Conservation (phyloP, 768 basidiomycete species). For the Rhodocollybia butyracea region DNA sequence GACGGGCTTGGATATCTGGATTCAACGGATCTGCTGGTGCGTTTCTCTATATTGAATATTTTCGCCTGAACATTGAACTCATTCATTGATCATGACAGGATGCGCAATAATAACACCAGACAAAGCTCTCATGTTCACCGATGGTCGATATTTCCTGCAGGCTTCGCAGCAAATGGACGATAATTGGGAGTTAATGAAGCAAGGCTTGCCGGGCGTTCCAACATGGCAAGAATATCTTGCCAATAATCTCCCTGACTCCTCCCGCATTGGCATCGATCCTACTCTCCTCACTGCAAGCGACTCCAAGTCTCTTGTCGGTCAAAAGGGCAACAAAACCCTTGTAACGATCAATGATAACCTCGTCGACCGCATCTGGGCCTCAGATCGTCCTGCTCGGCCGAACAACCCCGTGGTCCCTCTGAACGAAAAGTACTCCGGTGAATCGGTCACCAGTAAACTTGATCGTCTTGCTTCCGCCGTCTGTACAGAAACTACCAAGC, state of each 20-base stretch:
- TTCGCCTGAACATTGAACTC: neutral
- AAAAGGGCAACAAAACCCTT: slow-evolving; percentile 58
- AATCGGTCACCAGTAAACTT: slow-evolving; percentile 67
- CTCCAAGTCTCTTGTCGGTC: slow-evolving; percentile 75
- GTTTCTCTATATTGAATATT: slow-evolving; percentile 12
- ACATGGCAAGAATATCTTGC: slow-evolving; percentile 86
- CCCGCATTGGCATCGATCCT: slow-evolving; percentile 81
- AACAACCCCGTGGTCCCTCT: slow-evolving; percentile 65
- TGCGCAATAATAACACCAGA: slow-evolving; percentile 72
- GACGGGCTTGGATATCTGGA: slow-evolving; percentile 86
- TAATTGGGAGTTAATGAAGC: slow-evolving; percentile 94
- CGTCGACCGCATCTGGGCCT: slow-evolving; percentile 75
- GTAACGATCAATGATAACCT: slow-evolving; percentile 69
- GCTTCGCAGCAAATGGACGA: slow-evolving; percentile 85
- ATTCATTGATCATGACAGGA: slow-evolving; percentile 34
- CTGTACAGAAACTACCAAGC: slow-evolving; percentile 10
- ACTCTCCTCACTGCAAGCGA: slow-evolving; percentile 66
- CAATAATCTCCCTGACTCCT: slow-evolving; percentile 43
- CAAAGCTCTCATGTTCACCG: slow-evolving; percentile 85
- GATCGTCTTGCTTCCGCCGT: slow-evolving; percentile 50
- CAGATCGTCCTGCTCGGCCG: slow-evolving; percentile 65
- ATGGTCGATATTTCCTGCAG: slow-evolving; percentile 94
- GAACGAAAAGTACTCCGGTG: slow-evolving; percentile 71
- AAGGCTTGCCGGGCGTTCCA: slow-evolving; percentile 84
- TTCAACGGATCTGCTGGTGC: slow-evolving; percentile 93